phyloP scores from a whole-genome alignment of 2,329 filamentous ascomycete species.

The Acarospora socialis region DNA sequence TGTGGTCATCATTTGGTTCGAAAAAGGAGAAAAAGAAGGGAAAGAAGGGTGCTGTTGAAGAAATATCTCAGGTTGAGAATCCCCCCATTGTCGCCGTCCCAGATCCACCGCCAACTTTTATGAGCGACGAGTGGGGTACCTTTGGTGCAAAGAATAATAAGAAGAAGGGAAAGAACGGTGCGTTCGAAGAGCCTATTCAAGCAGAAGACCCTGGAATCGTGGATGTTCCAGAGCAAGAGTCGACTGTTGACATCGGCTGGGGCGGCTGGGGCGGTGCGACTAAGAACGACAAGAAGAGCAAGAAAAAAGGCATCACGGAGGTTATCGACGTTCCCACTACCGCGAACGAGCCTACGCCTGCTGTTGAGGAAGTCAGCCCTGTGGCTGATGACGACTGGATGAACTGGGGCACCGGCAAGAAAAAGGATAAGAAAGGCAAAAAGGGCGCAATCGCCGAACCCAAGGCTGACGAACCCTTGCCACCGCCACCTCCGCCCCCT shows the following conservation, averaged over 20 bases:
- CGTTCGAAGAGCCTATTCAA: constrained; percentile 14
- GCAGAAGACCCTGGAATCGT: constrained; percentile 11
- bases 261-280: constrained; percentile 21
- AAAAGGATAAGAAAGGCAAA: constrained; percentile 14
- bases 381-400: constrained; percentile 12
- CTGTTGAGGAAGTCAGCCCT: constrained; percentile 17
- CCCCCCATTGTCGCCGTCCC: no score
- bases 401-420: constrained; percentile 10
- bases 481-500: constrained; percentile 10
- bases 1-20: constrained; percentile 2
- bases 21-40: constrained; percentile 17
- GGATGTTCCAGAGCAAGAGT: constrained; percentile 7
- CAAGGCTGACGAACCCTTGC: constrained; percentile 9
- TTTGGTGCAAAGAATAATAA: constrained; percentile 17
- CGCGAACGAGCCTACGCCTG: constrained; percentile 18
- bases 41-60: constrained; percentile 7
- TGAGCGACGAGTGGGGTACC: constrained; percentile 9
- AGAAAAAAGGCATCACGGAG: constrained; percentile 25
- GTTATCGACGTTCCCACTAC: constrained; percentile 15
- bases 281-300: constrained; percentile 23
- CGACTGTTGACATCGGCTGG: constrained; percentile 22
- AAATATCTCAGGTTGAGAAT: no score
- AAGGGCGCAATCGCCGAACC: constrained; percentile 7
- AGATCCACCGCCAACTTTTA: constrained; percentile 4
- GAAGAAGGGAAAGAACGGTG: constrained; percentile 22